Conservation (phyloP, 129 eudicot species). For the Pseudognaphalium luteoalbum region DNA sequence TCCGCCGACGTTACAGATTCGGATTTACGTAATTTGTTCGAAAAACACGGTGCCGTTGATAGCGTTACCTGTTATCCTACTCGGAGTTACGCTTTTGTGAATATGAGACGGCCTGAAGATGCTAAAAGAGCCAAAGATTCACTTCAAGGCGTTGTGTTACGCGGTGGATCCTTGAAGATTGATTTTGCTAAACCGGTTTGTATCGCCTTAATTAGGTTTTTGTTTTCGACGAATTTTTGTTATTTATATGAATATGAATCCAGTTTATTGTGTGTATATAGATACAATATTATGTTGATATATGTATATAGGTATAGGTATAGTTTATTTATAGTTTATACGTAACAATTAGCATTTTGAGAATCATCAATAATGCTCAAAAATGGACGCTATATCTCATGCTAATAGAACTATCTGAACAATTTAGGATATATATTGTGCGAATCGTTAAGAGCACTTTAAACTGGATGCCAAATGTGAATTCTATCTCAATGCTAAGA, state of each 20-base stretch:
- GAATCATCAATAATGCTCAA: background rate
- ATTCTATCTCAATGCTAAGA: too few relatives aligned
- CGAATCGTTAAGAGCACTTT: too few relatives aligned
- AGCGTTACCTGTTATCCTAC: conserved; percentile 54
- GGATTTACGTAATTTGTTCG: conserved; percentile 45
- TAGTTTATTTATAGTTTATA: too few relatives aligned
- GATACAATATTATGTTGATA: background rate
- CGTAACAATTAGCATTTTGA: too few relatives aligned
- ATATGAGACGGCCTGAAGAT: conserved; percentile 51
- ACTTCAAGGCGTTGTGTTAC: conserved; percentile 50
- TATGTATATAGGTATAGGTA: too few relatives aligned
- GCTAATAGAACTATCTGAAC: too few relatives aligned
- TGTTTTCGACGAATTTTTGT: conserved; percentile 17
- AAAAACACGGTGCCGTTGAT: conserved; percentile 56
- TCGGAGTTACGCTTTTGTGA: conserved; percentile 59
- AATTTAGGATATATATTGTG: too few relatives aligned
- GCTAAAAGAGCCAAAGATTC: conserved; percentile 51
- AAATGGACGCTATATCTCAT: background rate
- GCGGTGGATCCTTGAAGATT: conserved; percentile 52
- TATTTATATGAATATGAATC: background rate
- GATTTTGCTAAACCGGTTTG: conserved; percentile 89
- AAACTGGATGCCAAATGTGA: too few relatives aligned
- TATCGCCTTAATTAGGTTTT: conserved; percentile 36
- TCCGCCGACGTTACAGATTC: conserved; percentile 56
- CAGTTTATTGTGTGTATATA: background rate